Conservation (phyloP, 2,329 filamentous ascomycete species). For the Chaetomium strumarium region DNA sequence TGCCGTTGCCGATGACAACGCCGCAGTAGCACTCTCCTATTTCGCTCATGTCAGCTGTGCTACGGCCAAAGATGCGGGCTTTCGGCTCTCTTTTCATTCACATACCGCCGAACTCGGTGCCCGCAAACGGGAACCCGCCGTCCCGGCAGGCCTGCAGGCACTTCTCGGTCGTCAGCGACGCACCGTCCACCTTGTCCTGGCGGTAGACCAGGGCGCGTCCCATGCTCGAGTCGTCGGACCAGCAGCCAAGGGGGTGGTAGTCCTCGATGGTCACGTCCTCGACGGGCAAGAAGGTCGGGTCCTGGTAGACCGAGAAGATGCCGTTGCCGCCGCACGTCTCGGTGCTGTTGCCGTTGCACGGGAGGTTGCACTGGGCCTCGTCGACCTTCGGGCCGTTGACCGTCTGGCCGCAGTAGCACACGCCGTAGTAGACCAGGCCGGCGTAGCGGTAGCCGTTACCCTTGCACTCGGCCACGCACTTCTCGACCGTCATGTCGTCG, state of each 20-base stretch:
- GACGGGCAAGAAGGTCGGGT: slow-evolving; percentile 41
- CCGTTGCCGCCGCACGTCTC: slow-evolving; percentile 43
- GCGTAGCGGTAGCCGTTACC: slow-evolving; percentile 46
- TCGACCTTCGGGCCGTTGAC: slow-evolving; percentile 47
- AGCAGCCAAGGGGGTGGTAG: slow-evolving; percentile 60
- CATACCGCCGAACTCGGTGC: slow-evolving; percentile 39
- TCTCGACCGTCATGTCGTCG: slow-evolving; percentile 41
- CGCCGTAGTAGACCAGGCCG: slow-evolving; percentile 46
- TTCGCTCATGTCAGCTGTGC: neutral
- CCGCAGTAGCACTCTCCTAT: slow-evolving; percentile 45
- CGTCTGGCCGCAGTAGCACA: slow-evolving; percentile 49
- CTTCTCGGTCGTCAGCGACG: slow-evolving; percentile 36
- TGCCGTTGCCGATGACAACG: slow-evolving; percentile 46
- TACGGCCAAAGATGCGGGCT: too few relatives aligned
- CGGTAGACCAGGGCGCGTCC: slow-evolving; percentile 43
- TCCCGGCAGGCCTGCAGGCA: slow-evolving; percentile 40
- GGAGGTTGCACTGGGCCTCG: slow-evolving; percentile 51
- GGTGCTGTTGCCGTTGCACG: slow-evolving; percentile 43
- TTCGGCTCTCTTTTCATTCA: neutral
- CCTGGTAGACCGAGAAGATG: slow-evolving; percentile 43
- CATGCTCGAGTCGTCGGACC: slow-evolving; percentile 38
- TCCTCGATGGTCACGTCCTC: slow-evolving; percentile 43
- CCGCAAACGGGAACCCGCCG: slow-evolving; percentile 43
- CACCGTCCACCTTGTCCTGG: slow-evolving; percentile 33
- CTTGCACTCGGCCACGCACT: slow-evolving; percentile 45